Evolutionary conservation across 129 eudicot species (phyloP), one percentile per base, ranked within the genome.

Genomic region (Flaveria sonorensis): DNA sequence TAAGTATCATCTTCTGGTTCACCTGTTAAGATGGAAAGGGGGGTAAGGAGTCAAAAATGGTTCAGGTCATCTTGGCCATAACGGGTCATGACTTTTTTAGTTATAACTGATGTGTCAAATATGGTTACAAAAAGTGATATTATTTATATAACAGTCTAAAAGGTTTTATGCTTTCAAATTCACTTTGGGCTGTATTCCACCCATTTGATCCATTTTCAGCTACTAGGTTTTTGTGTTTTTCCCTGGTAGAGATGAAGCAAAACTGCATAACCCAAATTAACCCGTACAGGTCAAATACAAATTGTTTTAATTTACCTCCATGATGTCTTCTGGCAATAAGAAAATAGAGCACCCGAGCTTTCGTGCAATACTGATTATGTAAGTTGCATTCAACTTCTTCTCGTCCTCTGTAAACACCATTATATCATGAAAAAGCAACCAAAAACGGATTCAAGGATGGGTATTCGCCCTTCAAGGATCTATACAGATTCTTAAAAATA

Each of bases 341-440:
- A 94, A 94, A 13, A 94, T 82, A 13, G 97, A 91, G 78, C 99
- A 94, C 39, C 99, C 99, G 68, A 94, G 96, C 85, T 94, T 94
- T 82, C 97, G 77, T 42, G 99, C 99, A 50, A 94, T 96, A 73
- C 99, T 94, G 82, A 91, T 91, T 40, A 91, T 94, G 76, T 94
- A 94, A 55, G 96, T 94, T 77, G 99, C 99, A 76, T 94, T 94
- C 81, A 91, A 74, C 85, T 90, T 91, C 86, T 91, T 94, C 87
- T 94, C 96, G 50, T 94, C 97, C 7, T 91, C 99, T 94, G 80
- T 77, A 15, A 81, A 72, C 73, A 50, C 45, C 63, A 63, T 26
- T 3, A 68, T 47, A 61, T 71, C 65, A 50, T 6, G 20, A 56
- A 24, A 24, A 4, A 68, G 21, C 18, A 52, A 13, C 72, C 59